Base-by-base conservation (phyloP, 2,329 filamentous ascomycete species). In the Paecilomyces fulvus region DNA sequence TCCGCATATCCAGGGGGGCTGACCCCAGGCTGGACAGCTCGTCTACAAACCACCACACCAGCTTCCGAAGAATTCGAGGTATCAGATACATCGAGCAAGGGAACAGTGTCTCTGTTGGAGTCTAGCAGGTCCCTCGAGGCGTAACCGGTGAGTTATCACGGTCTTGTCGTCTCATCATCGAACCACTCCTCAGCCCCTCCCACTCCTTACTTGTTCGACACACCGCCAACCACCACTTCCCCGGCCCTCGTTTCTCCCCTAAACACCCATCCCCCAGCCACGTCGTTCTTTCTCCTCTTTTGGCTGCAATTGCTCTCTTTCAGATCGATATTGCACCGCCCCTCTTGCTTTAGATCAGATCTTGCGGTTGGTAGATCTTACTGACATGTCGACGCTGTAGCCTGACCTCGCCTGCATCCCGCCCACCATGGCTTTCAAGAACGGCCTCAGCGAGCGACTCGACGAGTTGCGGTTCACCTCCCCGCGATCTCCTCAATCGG, bases 391-490 rank as follows among this genome's bases (percentile, higher is more conserved):
- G 53, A 53, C 28, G 20, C 28, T 30, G 49, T 11, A 53, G 62
- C 58, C 61, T 58, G 57, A 61, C 64, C 59, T 62, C 56, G 57
- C 57, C 61, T 59, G 56, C 55, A 61, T 12, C 50, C 23, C 46
- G 61, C 63, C 65, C 71, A 75, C 61, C 64, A 88, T 88, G 85
- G 82, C 84, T 63, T 87, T 83, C 75, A 82, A 82, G 63, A 80
- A 81, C 68, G 80, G 80, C 68, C 74, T 83, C 69, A 83, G 77
- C 69, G 83, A 84, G 67, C 79, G 82, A 70, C 88, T 90, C 82
- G 89, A 92, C 75, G 88, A 91, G 75, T 79, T 89, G 74, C 86
- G 87, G 71, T 92, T 88, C 75, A 85, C 87, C 65, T 82, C 83
- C 69, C 86, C 91, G 74, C 85, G 88, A 74, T 89, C 89, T 64